A percentile compares a stretch with the other conserved stretches of the same genome.
Conservation (phyloP, 2,329 filamentous ascomycete species). For the Coleophoma cylindrospora region DNA sequence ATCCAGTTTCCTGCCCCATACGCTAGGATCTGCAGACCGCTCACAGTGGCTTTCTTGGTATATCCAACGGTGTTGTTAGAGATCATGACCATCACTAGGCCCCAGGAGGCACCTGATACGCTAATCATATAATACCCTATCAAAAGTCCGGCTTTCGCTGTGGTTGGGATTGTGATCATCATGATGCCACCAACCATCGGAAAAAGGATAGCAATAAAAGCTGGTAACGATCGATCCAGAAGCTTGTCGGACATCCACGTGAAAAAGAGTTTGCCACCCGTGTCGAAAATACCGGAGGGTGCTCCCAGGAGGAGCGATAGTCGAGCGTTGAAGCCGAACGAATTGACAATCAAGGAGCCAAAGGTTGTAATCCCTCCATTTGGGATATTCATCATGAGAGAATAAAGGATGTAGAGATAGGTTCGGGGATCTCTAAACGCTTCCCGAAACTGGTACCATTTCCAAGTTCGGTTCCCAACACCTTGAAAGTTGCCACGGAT, state of each 20-base stretch:
- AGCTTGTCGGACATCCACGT: constrained; percentile 1
- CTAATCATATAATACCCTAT: neutral
- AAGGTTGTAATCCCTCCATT: constrained; percentile 21
- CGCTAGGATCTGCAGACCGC: constrained; percentile 4
- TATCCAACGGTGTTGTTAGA: too few species aligned
- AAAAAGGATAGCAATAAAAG: constrained; percentile 21
- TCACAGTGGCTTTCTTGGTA: too few species aligned
- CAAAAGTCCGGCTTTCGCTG: neutral
- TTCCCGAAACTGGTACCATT: constrained; percentile 10
- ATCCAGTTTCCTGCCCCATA: constrained; percentile 6
- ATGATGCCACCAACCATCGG: constrained; percentile 22
- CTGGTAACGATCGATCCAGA: constrained; percentile 19
- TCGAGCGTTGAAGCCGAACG: constrained; percentile 25
- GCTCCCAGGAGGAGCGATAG: constrained; percentile 20
- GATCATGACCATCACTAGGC: neutral
- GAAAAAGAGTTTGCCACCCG: neutral
- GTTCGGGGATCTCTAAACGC: constrained; percentile 10
- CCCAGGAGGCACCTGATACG: neutral
- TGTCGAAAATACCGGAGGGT: constrained; percentile 3
- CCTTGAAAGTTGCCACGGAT: constrained; percentile 14
- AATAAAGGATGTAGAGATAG: constrained; percentile 8
- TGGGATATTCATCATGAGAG: constrained; percentile 19
- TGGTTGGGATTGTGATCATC: constrained; percentile 20
- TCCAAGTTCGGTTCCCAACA: constrained; percentile 11
- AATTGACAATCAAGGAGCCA: constrained; percentile 10